Evolutionary conservation across 2,329 filamentous ascomycete species (phyloP).

Genomic region (Hyphodiscus sp.): DNA sequence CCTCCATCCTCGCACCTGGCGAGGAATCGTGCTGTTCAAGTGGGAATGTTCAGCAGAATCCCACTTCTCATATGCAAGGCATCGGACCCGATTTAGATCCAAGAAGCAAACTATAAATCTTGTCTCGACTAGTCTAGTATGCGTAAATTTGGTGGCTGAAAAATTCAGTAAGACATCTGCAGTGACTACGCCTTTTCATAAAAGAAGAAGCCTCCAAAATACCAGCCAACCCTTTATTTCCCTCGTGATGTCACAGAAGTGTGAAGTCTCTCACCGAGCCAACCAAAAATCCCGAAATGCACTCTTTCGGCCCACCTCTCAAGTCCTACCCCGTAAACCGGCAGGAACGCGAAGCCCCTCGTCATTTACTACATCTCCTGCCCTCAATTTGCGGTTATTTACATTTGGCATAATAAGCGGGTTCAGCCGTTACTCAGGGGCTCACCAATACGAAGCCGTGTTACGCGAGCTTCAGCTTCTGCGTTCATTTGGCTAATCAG

Average conservation of each 20-base stretch:
- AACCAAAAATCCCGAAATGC: neutral
- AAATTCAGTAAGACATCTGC: neutral
- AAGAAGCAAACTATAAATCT: conserved; percentile 15
- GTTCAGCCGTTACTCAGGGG: neutral
- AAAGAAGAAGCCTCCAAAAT: too few species aligned
- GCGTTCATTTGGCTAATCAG: neutral
- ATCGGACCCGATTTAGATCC: conserved; percentile 19
- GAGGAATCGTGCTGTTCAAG: conserved; percentile 16
- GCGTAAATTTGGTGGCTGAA: neutral
- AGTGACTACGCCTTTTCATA: neutral
- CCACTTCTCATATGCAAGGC: conserved; percentile 18
- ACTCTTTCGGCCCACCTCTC: neutral
- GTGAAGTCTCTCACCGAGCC: neutral
- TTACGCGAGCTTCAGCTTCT: neutral
- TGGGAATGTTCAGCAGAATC: conserved; percentile 15
- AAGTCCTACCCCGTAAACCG: neutral
- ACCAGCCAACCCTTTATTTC: too few species aligned
- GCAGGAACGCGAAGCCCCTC: neutral
- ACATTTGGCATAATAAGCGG: neutral
- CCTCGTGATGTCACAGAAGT: neutral
- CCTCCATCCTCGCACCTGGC: conserved; percentile 14
- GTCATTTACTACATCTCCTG: neutral
- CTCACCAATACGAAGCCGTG: neutral
- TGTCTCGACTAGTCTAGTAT: too few species aligned
- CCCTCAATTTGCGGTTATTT: neutral